A percentile compares a stretch with the other conserved stretches of the same genome.
Conservation (phyloP, 1,284 basidiomycete species). For the Cutaneotrichosporon sp. region DNA sequence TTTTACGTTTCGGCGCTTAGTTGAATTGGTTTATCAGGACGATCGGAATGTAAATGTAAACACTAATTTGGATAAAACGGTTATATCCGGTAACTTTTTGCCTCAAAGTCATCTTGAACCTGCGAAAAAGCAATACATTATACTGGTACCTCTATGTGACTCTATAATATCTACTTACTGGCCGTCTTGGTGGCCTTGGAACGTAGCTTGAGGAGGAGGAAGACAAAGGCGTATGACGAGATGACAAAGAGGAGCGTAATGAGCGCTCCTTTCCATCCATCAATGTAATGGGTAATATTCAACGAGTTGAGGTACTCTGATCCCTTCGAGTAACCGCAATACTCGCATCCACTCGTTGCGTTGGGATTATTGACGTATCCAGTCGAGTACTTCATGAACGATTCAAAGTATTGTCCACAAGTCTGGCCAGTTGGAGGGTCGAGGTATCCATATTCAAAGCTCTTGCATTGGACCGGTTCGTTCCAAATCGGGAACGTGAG, state of each 20-base stretch:
- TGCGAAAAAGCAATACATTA: no score
- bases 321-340: conserved; percentile 42
- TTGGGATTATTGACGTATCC: conserved; percentile 42
- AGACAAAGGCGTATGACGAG: conserved; percentile 38
- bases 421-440: conserved; percentile 47
- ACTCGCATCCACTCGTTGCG: conserved; percentile 40
- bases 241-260: conserved; percentile 38
- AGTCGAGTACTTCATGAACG: conserved; percentile 29
- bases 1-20: no score
- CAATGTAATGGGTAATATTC: conserved; percentile 35
- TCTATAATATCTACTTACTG: not conserved
- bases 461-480: conserved; percentile 39
- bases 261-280: conserved; percentile 44
- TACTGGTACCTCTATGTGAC: no score
- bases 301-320: conserved; percentile 41
- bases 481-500: conserved; percentile 37
- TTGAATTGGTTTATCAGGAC: no score
- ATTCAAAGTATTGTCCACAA: conserved; percentile 41
- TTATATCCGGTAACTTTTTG: no score
- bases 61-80: no score
- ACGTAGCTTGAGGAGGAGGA: conserved; percentile 40
- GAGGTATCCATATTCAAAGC: conserved; percentile 43
- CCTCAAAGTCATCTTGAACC: no score
- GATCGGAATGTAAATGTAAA: no score
- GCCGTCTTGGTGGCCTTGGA: conserved; percentile 40